A percentile compares a stretch with the other conserved stretches of the same genome.
phyloP scores from a whole-genome alignment of 345 rosid species.

The Chamaenerion angustifolium region DNA sequence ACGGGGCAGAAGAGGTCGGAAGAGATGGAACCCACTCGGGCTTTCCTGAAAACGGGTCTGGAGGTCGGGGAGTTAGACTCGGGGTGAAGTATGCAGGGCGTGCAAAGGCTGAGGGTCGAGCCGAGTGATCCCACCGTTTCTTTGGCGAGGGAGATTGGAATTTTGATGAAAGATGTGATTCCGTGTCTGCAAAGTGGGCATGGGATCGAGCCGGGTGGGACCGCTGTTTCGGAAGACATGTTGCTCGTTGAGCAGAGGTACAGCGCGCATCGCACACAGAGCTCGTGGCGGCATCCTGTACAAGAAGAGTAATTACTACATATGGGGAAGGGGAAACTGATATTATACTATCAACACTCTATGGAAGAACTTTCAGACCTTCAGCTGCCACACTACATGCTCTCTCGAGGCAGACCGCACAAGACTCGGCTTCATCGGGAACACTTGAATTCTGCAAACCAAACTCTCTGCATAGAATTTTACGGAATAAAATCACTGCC shows the following conservation, averaged over 20 bases:
- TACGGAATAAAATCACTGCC: too few relatives aligned
- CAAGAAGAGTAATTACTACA: too few relatives aligned
- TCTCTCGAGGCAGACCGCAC: conserved; percentile 94
- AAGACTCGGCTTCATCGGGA: conserved; percentile 64
- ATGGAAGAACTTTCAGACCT: too few relatives aligned
- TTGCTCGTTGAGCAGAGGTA: conserved; percentile 86
- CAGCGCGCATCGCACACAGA: conserved; percentile 86
- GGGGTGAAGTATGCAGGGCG: conserved; percentile 79
- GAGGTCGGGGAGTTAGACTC: conserved; percentile 36
- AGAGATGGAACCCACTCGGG: conserved; percentile 61
- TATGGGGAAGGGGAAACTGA: too few relatives aligned
- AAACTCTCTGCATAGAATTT: conserved; percentile 46
- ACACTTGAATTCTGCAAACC: conserved; percentile 56
- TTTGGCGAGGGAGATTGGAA: conserved; percentile 51
- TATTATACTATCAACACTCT: too few relatives aligned
- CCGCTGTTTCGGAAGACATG: conserved; percentile 43
- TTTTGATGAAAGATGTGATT: conserved; percentile 52
- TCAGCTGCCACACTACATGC: conserved; percentile 83
- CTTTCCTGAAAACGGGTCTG: conserved; percentile 46
- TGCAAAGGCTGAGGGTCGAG: conserved; percentile 78
- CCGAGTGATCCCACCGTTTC: conserved; percentile 37
- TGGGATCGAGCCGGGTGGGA: conserved; percentile 79
- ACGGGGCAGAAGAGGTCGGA: conserved; percentile 82
- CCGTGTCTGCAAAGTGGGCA: conserved; percentile 96
- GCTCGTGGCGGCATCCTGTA: conserved; percentile 90